Evolutionary conservation across 306 rosid species (phyloP), one percentile per base, ranked within the genome.

Genomic region (Vigna radiata): DNA sequence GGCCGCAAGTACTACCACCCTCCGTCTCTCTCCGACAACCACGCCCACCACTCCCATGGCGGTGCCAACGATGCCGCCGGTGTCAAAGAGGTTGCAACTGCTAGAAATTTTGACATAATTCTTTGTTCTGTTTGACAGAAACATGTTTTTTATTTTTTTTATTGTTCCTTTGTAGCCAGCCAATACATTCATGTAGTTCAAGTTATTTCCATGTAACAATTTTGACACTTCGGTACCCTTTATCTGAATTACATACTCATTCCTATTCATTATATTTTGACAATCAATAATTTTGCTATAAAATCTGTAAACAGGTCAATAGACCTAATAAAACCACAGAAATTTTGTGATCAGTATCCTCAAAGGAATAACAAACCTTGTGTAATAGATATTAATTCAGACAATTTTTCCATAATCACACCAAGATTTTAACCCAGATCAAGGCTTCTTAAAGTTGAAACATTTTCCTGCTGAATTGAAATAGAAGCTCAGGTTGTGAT

Each of bases 1-100:
- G 87, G 86, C 23, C 89, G 95, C 48, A 88, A 80, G 92, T 90
- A 81, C 87, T 90, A 90, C 79, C 95, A 88, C 56, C 95, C 95
- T 31, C 92, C 90, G 9, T 60, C 72, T 1, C 11, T 37, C 76
- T 37, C 84, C 60, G 83, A 83, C 43, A 27, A 72, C 61, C 48
- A 41, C 46, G 46, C 46, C 13, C 46, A 41, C 46, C 46, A 75
- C 3, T 15, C 33, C 8, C 70, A 59, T n/a, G 73, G 14, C 76
- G 13, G 46, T 39, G 66, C 4, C 78, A 41, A 41, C 23, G 12
- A 1, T 23, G 27, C 54, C 8, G 71, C 31, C 15, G 72, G 78
- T 56, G 18, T 63, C 77, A 81, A 86, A 53, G 73, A 71, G 4
- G 31, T 37, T 25, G 64, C 65, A 2, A 21, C 19, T 3, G 56